Evolutionary conservation across 495 filamentous ascomycete species (phyloP), one percentile per base, ranked within the genome.

Genomic region (Xylaria intraflava): DNA sequence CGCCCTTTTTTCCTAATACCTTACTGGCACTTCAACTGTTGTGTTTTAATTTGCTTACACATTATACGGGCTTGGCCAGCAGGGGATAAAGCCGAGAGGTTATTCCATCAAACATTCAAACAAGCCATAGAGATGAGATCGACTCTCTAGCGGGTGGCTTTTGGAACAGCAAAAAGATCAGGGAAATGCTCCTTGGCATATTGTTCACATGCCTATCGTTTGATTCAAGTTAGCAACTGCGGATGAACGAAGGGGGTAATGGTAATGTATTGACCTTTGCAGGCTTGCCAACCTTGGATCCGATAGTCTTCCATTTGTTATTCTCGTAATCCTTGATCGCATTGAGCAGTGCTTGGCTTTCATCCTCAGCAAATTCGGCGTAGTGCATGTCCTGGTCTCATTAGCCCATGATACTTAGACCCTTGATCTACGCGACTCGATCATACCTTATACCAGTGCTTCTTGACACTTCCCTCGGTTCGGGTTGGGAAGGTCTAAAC

Each of bases 301-400:
- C 93, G 57, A 98, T 97, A 12, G 84, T 80, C 72, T 98, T 98
- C 93, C 93, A 98, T 69, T 96, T 97, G 70, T 89, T 96, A 53
- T 86, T 83, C 66, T 98, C 93, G 69, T 98, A 98, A 66, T 98
- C 93, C 68, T 96, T 96, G 77, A 98, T 98, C 22, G 92, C 92
- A 46, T 85, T 88, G 33, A 93, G 80, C 39, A 97, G 77, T 23
- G 92, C 89, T 57, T 85, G 78, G 65, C 87, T 89, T 88, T 98
- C 93, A 62, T 98, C 91, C 77, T 96, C 93, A 43, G 88, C 93
- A 65, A 98, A 98, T 66, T 98, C 93, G 49, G 93, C 93, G 69
- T 98, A 97, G 64, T 98, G 93, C 93, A 98, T 98, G 63, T 97
- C 93, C 90, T 71, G 42, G 6, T 54, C 84, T 59, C 14, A 14